These are phyloP conservation scores for Flammula alnicola DNA, from an alignment of 1,284 basidiomycete species.

Conservation along the genomic window DNA sequence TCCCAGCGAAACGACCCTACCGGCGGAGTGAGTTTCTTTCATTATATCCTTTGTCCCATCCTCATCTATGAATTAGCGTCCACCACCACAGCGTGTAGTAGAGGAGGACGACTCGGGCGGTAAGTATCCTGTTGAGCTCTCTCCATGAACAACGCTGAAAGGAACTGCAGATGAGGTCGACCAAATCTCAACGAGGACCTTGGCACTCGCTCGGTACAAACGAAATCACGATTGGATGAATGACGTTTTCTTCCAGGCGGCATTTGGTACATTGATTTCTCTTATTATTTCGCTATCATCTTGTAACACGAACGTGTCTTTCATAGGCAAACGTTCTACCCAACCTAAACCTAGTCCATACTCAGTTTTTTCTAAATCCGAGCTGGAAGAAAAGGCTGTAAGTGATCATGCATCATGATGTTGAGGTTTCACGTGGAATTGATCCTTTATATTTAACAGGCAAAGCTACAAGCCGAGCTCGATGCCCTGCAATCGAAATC, in stretches of 20 bases:
- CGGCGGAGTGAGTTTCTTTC: slow-evolving; percentile 32
- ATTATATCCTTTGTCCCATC: slow-evolving; percentile 7
- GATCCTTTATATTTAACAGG: slow-evolving; percentile 41
- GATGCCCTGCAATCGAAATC: slow-evolving; percentile 41
- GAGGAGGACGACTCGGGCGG: slow-evolving; percentile 77
- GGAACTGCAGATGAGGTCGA: slow-evolving; percentile 64
- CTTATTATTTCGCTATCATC: background rate
- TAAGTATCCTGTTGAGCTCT: slow-evolving; percentile 29
- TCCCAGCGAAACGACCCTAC: slow-evolving; percentile 35
- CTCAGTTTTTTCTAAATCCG: slow-evolving; percentile 61
- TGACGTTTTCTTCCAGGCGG: slow-evolving; percentile 74
- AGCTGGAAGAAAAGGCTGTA: slow-evolving; percentile 65
- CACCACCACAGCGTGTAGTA: slow-evolving; percentile 37
- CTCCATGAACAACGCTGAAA: background rate
- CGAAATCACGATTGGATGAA: slow-evolving; percentile 84
- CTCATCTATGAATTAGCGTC: slow-evolving; percentile 35
- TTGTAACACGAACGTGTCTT: background rate
- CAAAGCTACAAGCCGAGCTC: slow-evolving; percentile 53
- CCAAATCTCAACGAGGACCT: slow-evolving; percentile 68
- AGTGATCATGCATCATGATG: slow-evolving; percentile 28
- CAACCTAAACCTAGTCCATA: slow-evolving; percentile 49
- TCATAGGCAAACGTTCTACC: slow-evolving; percentile 51
- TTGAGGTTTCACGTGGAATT: too few species aligned
- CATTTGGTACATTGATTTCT: slow-evolving; percentile 53
- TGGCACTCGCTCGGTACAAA: slow-evolving; percentile 72